A percentile compares a stretch with the other conserved stretches of the same genome.
Conservation (phyloP, 2,329 filamentous ascomycete species). For the Leptographium lundbergii region DNA sequence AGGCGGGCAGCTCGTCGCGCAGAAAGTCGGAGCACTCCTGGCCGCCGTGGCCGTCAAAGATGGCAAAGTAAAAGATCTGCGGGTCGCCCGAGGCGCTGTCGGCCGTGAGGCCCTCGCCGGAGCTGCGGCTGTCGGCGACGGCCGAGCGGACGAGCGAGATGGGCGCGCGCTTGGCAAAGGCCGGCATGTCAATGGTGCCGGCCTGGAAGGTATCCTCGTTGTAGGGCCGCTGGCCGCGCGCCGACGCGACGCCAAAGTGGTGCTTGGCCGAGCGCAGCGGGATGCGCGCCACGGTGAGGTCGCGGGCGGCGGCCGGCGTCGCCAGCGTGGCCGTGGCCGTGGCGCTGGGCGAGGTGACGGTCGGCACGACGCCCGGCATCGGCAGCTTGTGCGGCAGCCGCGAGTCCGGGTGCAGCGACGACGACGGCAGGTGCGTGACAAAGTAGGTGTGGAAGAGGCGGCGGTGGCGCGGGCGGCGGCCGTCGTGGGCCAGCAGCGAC, state of each 20-base stretch:
- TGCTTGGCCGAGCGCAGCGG: slow-evolving; percentile 89
- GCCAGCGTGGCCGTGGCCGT: slow-evolving; percentile 13
- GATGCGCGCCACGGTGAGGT: slow-evolving; percentile 89
- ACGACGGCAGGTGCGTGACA: slow-evolving; percentile 87
- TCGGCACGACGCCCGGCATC: slow-evolving; percentile 66
- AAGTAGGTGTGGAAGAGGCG: slow-evolving; percentile 86
- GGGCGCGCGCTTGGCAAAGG: slow-evolving; percentile 77
- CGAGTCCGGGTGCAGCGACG: slow-evolving; percentile 82
- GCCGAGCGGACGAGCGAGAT: slow-evolving; percentile 39
- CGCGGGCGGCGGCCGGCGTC: slow-evolving; percentile 33
- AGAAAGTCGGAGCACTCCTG: slow-evolving; percentile 79
- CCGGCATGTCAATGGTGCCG: slow-evolving; percentile 81
- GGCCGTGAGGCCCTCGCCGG: slow-evolving; percentile 52
- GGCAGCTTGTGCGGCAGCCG: slow-evolving; percentile 71
- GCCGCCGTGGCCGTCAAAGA: slow-evolving; percentile 94
- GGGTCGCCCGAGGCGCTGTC: slow-evolving; percentile 70
- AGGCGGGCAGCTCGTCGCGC: slow-evolving; percentile 70
- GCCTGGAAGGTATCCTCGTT: slow-evolving; percentile 95
- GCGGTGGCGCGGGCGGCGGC: background rate
- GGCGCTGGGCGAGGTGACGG: slow-evolving; percentile 27
- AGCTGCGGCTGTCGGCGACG: slow-evolving; percentile 34
- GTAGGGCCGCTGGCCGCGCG: slow-evolving; percentile 70
- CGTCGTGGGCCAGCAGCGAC: slow-evolving; percentile 6
- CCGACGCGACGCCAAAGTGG: slow-evolving; percentile 74
- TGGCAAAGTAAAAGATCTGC: slow-evolving; percentile 92